phyloP scores from a whole-genome alignment of 257 asterid genomes.

The Solanum gracilifrons region DNA sequence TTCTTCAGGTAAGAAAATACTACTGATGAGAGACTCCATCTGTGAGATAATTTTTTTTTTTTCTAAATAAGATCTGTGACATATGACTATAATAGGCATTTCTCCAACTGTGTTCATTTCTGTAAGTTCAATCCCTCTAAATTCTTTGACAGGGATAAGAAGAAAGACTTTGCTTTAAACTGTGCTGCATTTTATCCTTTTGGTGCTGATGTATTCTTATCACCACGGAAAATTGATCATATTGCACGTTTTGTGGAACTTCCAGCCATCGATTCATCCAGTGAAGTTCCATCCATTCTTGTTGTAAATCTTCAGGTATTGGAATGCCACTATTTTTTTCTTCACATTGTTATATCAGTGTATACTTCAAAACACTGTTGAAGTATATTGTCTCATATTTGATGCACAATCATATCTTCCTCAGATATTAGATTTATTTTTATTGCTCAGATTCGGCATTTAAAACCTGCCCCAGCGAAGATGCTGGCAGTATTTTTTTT shows the following conservation, averaged over 20 bases:
- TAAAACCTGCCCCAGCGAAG: not conserved
- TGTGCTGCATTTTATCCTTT: slow-evolving; percentile 73
- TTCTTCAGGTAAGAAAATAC: slow-evolving; percentile 41
- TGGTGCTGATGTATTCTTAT: slow-evolving; percentile 78
- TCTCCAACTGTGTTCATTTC: not conserved
- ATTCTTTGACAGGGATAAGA: slow-evolving; percentile 65
- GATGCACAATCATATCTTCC: not conserved
- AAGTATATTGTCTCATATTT: not conserved
- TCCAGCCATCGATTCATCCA: slow-evolving; percentile 49
- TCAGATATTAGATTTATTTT: not conserved
- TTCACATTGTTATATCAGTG: not conserved
- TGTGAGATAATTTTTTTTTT: not conserved
- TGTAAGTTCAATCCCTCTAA: not conserved
- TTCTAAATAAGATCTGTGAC: not conserved
- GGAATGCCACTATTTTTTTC: not conserved
- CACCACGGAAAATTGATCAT: slow-evolving; percentile 74
- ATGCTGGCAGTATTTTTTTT: not conserved
- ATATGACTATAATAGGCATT: not conserved
- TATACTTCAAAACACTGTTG: not conserved
- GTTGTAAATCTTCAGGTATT: slow-evolving; percentile 89
- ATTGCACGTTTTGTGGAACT: slow-evolving; percentile 82
- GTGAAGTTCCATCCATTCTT: slow-evolving; percentile 71
- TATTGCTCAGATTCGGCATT: not conserved
- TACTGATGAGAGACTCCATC: not conserved
- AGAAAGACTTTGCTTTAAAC: slow-evolving; percentile 65